Base-by-base conservation (phyloP, 2,329 filamentous ascomycete species). In the Graphilbum fragrans region DNA sequence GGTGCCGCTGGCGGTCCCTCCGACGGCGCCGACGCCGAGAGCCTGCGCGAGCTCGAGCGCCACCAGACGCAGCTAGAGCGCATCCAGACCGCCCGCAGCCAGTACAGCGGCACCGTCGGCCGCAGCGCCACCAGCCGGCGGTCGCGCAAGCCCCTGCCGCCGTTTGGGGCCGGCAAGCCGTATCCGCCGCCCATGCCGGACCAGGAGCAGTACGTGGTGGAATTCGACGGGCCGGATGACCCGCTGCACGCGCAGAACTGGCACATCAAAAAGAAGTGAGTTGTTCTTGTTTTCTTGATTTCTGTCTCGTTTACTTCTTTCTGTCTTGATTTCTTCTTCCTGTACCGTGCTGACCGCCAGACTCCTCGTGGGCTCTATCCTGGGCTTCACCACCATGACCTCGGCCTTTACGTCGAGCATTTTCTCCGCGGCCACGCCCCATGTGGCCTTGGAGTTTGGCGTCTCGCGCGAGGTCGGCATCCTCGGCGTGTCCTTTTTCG, bases 191-290 rank as follows among this genome's bases (percentile, higher is more conserved):
- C 64, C 1, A 56, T 88, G 34, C 82, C 82, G 2, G 74, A 78
- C 14, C 69, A 72, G 50, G 83, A 88, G 52, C 77, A 84, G 48
- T 90, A 88, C 54, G 82, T 52, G 0, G 83, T 88, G 35, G 83
- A 86, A 58, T 94, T 94, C 54, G 81, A 88, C 50, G 87, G 86
- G 0, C 80, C 77, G 1, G 71, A 87, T 48, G 87, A 94, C 53
- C 86, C 86, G 3, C 55, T 88, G 45, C 86, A 94, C 59, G 82
- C 86, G 1, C 83, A 90, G 62, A 94, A 94, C 57, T 94, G 87
- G 87, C 71, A 82, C 0, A 54, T 83, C 41, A 74, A 65, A 55
- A 88, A 84, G 66, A 94, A 94, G 77, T 76, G 59, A 54, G 70
- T 20, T 21, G 6, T 40, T 32, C 33, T 31, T 38, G 41, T 44